Evolutionary conservation across 2,329 filamentous ascomycete species (phyloP).

Genomic region (Zasmidium citrigriseum): DNA sequence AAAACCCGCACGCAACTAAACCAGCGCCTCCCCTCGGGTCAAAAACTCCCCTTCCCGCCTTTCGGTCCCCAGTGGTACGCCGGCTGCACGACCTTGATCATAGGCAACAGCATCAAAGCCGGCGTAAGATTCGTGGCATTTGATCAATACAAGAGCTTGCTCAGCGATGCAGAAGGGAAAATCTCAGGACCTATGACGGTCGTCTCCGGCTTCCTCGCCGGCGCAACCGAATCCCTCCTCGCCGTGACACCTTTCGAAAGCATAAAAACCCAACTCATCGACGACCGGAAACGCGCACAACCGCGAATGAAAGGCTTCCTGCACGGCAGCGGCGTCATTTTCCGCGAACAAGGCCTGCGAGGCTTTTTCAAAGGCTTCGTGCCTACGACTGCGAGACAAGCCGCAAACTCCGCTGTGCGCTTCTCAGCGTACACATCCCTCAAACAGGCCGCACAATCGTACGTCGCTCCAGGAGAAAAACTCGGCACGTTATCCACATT

Average conservation of each 20-base stretch:
- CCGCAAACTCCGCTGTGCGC: constrained; percentile 87
- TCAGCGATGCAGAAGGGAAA: constrained; percentile 82
- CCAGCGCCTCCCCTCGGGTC: constrained; percentile 71
- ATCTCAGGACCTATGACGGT: constrained; percentile 89
- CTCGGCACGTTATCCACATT: constrained; percentile 86
- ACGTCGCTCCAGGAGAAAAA: constrained; percentile 93
- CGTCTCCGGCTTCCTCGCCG: constrained; percentile 89
- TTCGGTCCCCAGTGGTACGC: constrained; percentile 97
- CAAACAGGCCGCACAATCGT: constrained; percentile 88
- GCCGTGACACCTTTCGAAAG: constrained; percentile 97
- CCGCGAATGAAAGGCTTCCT: constrained; percentile 91
- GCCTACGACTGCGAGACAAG: constrained; percentile 90
- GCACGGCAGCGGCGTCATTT: constrained; percentile 84
- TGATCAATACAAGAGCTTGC: constrained; percentile 84
- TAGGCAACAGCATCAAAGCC: constrained; percentile 95
- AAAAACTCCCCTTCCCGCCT: constrained; percentile 92
- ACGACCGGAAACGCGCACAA: constrained; percentile 83
- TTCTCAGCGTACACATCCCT: constrained; percentile 94
- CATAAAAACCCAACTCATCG: constrained; percentile 98
- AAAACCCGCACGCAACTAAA: constrained; percentile 96
- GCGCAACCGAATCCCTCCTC: constrained; percentile 87
- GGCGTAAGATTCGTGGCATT: constrained; percentile 96
- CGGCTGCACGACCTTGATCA: constrained; percentile 93
- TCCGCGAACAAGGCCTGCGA: constrained; percentile 79
- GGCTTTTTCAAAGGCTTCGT: constrained; percentile 98